These are phyloP conservation scores for Ophiocordyceps camponoti-leonardi DNA, from an alignment of 2,329 filamentous ascomycete species.

Conservation along the genomic window DNA sequence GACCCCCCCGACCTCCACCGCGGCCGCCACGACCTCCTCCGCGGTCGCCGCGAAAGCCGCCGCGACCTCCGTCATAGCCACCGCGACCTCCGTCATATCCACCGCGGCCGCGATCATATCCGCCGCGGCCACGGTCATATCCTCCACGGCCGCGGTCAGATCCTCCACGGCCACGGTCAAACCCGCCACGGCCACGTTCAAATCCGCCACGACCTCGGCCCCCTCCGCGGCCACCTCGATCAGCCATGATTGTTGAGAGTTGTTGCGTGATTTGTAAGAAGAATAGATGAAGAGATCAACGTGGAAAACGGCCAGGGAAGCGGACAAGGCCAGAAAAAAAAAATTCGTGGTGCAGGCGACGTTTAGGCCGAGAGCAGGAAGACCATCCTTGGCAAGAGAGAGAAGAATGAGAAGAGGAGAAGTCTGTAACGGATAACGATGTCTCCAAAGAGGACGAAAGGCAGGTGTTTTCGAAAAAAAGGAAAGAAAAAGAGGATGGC, in stretches of 20 bases:
- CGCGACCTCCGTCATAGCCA: background rate
- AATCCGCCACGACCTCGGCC: slow-evolving; percentile 2
- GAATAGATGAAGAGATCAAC: too few species aligned
- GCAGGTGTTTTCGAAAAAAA: too few species aligned
- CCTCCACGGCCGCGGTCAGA: slow-evolving; percentile 1
- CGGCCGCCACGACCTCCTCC: slow-evolving; percentile 4
- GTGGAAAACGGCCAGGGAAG: too few species aligned
- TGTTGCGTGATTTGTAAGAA: too few species aligned
- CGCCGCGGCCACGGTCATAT: slow-evolving; percentile 3
- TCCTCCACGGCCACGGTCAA: slow-evolving; percentile 5
- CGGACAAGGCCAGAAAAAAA: too few species aligned
- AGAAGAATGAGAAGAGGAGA: too few species aligned
- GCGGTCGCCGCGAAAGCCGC: slow-evolving; percentile 3
- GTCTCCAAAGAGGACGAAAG: too few species aligned
- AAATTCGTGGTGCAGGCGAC: too few species aligned
- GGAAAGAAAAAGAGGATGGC: too few species aligned
- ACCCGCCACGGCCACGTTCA: slow-evolving; percentile 3
- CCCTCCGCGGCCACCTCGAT: slow-evolving; percentile 10
- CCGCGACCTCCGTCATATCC: slow-evolving; percentile 2
- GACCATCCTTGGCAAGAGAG: background rate
- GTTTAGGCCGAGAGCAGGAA: background rate
- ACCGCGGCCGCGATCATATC: slow-evolving; percentile 5
- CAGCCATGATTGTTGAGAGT: slow-evolving; percentile 8
- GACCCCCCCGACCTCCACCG: background rate
- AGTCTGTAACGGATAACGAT: too few species aligned